Evolutionary conservation across 257 asterid genomes (phyloP), one percentile per base, ranked within the genome.

Genomic region (Primulina eburnea): DNA sequence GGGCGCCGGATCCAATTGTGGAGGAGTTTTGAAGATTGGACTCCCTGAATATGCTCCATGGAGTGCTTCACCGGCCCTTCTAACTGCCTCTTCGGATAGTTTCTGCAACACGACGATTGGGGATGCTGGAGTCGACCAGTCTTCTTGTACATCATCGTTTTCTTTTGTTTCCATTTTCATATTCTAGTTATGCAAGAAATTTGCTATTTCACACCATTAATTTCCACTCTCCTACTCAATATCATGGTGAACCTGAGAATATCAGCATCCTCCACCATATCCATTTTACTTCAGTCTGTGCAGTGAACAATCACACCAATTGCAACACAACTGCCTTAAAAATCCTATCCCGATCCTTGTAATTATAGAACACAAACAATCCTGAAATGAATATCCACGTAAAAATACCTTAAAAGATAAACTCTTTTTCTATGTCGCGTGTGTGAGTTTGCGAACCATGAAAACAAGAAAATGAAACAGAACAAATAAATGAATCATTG

Each of bases 21-120:
- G 74, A 68, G 78, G 71, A 10, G 67, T 64, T 16, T 8, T 66
- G 52, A 55, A n/a, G 63, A 60, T 77, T 7, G 72, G 20, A 34
- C 74, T 71, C 59, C 73, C 71, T 53, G 83, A 60, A 73, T 56
- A 78, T 33, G 80, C 86, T 79, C 40, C 74, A 24, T 72, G 80
- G 64, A 84, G 68, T 56, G 86, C 87, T 80, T 82, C 89, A 26
- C 87, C 87, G 14, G 91, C 84, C 69, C 75, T 78, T 78, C 86
- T 81, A 62, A 85, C 90, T 35, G 86, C 89, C 74, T 80, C 89
- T 76, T 79, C 86, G 2, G 92, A 80, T 34, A 79, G 66, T 33
- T 81, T 85, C 60, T 83, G 88, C 43, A 85, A 82, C 62, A 80
- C 89, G 75, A 81, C 82, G 35, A 78, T 76, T 7, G 92, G 88